These are phyloP conservation scores for Microdochium trichocladiopsis DNA, from an alignment of 2,329 filamentous ascomycete genomes.

Conservation along the genomic window DNA sequence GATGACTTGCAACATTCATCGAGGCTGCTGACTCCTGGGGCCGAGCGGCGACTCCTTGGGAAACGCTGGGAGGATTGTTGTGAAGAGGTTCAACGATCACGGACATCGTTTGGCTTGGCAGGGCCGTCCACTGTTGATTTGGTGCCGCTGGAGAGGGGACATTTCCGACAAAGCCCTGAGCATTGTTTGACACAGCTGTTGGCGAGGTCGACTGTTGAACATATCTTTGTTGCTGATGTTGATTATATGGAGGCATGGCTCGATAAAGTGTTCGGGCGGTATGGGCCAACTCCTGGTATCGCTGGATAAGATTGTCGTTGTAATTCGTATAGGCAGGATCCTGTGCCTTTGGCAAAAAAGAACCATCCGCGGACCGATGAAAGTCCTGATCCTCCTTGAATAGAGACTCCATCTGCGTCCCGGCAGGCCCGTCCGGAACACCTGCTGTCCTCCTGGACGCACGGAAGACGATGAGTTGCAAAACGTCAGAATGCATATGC, in stretches of 20 bases:
- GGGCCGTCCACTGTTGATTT: not conserved
- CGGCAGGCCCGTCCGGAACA: slow-evolving; percentile 23
- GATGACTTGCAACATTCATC: too few species aligned
- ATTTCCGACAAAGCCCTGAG: not conserved
- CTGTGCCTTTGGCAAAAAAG: slow-evolving; percentile 3
- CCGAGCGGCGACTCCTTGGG: not conserved
- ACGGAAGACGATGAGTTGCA: slow-evolving; percentile 49
- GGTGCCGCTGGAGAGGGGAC: not conserved
- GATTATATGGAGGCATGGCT: not conserved
- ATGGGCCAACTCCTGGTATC: not conserved
- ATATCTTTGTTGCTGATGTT: not conserved
- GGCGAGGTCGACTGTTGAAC: too few species aligned
- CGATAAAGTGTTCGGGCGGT: not conserved
- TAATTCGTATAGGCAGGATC: not conserved
- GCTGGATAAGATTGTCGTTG: not conserved
- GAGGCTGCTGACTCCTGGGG: too few species aligned
- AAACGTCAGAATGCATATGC: slow-evolving; percentile 36
- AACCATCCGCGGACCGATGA: slow-evolving; percentile 14
- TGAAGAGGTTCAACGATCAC: not conserved
- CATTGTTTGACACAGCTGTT: not conserved
- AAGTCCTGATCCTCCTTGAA: slow-evolving; percentile 27
- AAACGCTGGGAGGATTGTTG: not conserved
- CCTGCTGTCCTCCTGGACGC: slow-evolving; percentile 40
- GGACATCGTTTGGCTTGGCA: not conserved
- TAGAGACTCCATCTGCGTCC: slow-evolving; percentile 23